Base-by-base conservation (phyloP, 176 grass and related monocot species). In the Elaeis guineensis region DNA sequence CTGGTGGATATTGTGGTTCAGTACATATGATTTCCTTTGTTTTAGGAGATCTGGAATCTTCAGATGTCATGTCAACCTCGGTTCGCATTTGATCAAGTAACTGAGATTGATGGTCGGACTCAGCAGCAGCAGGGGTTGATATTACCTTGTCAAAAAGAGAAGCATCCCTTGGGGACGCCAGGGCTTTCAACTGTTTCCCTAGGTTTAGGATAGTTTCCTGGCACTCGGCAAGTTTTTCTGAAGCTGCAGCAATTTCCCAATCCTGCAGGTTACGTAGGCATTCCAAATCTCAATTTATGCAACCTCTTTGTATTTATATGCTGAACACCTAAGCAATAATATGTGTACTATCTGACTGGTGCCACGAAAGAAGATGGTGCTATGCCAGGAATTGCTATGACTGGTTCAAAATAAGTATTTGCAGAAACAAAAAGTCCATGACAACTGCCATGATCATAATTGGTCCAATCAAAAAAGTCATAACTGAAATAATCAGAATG, bases 161-260 rank as follows among this genome's bases (percentile, higher is more conserved):
- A 0, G 62, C 50, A 17, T 89, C 81, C 66, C 75, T 88, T 57
- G 84, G 84, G 5, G 87, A 89, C 59, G 84, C 67, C 72, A 98
- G 63, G 4, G 81, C 79, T 82, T 98, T 98, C 21, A 98, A 72
- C 79, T 98, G 84, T 58, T 98, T 82, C 24, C 84, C 81, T 24
- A 89, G 81, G 67, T 65, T 92, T 64, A 80, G 29, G 30, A 98
- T 89, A 21, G 93, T 98, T 48, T 98, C 93, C 66, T 90, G 83
- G 67, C 83, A 91, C 75, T 84, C 83, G 0, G 79, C 83, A 52
- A 97, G 75, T 39, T 88, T 88, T 51, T 97, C 78, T 60, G 92
- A 85, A 73, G 83, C 92, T 6, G 66, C 80, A 55, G 75, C 74
- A 69, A 91, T 88, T 51, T 89, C 76, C 19, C 64, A 51, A 72